Percentiles rank a stretch among this genome's conserved stretches.
These are phyloP conservation scores for Platanus orientalis DNA, from an alignment of 164 flowering plant species.

Conservation along the genomic window DNA sequence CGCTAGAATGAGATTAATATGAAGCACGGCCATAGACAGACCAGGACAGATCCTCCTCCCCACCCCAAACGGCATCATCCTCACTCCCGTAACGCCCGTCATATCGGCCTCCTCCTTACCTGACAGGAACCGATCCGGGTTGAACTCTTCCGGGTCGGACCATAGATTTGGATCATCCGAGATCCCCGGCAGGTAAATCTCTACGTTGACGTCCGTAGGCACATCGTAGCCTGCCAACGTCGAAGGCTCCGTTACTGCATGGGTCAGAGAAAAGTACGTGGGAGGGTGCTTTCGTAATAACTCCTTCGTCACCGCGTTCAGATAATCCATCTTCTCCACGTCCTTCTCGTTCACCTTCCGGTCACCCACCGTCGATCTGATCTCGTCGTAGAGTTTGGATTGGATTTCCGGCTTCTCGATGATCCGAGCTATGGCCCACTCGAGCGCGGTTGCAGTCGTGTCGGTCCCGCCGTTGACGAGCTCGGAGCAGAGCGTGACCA, in stretches of 20 bases:
- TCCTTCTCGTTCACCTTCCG: slow-evolving; percentile 64
- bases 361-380: slow-evolving; percentile 41
- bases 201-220: slow-evolving; percentile 56
- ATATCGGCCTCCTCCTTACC: slow-evolving; percentile 78
- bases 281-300: slow-evolving; percentile 88
- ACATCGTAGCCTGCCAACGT: slow-evolving; percentile 75
- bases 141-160: slow-evolving; percentile 59
- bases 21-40: slow-evolving; percentile 65
- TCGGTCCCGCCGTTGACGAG: slow-evolving; percentile 94
- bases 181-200: slow-evolving; percentile 50
- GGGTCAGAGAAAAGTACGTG: slow-evolving; percentile 67
- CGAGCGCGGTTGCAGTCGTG: slow-evolving; percentile 85
- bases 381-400: slow-evolving; percentile 47
- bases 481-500: slow-evolving; percentile 89
- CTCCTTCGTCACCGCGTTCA: slow-evolving; percentile 74
- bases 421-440: slow-evolving; percentile 82
- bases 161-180: slow-evolving; percentile 72
- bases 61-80: slow-evolving; percentile 85
- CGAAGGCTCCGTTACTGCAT: slow-evolving; percentile 62
- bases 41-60: slow-evolving; percentile 99
- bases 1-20: slow-evolving; percentile 69
- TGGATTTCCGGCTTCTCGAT: slow-evolving; percentile 69
- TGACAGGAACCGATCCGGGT: slow-evolving; percentile 66
- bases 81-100: slow-evolving; percentile 55
- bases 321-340: slow-evolving; percentile 61